Conservation (phyloP, 2,329 filamentous ascomycete species). For the Cercospora canescens region DNA sequence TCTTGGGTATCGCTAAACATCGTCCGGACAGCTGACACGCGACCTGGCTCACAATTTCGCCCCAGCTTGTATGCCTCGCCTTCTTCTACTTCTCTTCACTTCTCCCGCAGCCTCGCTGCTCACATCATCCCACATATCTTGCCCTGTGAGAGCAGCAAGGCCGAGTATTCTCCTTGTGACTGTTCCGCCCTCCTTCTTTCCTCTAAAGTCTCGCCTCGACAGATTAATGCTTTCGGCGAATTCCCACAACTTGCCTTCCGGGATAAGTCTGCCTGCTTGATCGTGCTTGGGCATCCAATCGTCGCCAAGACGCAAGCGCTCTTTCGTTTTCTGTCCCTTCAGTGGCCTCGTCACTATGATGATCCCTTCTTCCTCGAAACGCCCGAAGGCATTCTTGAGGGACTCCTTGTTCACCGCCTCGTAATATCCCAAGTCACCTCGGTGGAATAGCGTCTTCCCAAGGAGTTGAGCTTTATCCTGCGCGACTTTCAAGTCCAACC, state of each 20-base stretch:
- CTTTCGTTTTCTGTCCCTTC: conserved; percentile 56
- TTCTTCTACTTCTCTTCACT: conserved; percentile 33
- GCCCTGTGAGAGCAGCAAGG: conserved; percentile 73
- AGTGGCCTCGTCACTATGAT: conserved; percentile 66
- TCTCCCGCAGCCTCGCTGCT: conserved; percentile 23
- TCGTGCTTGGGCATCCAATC: conserved; percentile 63
- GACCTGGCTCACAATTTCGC: conserved; percentile 11
- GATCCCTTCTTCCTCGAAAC: conserved; percentile 90
- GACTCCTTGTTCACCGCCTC: conserved; percentile 99
- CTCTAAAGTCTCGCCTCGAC: conserved; percentile 69
- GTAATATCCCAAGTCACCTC: conserved; percentile 95
- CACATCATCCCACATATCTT: conserved; percentile 63
- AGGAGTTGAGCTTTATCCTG: conserved; percentile 76
- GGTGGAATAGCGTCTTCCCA: conserved; percentile 95
- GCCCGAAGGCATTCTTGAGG: conserved; percentile 85
- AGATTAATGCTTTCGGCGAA: conserved; percentile 87
- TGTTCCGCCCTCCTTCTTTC: conserved; percentile 96
- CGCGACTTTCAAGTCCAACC: conserved; percentile 55
- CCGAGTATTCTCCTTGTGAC: conserved; percentile 78
- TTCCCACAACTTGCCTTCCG: conserved; percentile 80
- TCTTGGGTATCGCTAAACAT: background rate
- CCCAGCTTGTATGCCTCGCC: conserved; percentile 36
- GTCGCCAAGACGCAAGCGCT: conserved; percentile 63
- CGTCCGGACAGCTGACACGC: background rate
- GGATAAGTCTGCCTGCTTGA: conserved; percentile 60